Evolutionary conservation across 1,139 yeast species (phyloP).

Genomic region (Zygosaccharomyces sapae): DNA sequence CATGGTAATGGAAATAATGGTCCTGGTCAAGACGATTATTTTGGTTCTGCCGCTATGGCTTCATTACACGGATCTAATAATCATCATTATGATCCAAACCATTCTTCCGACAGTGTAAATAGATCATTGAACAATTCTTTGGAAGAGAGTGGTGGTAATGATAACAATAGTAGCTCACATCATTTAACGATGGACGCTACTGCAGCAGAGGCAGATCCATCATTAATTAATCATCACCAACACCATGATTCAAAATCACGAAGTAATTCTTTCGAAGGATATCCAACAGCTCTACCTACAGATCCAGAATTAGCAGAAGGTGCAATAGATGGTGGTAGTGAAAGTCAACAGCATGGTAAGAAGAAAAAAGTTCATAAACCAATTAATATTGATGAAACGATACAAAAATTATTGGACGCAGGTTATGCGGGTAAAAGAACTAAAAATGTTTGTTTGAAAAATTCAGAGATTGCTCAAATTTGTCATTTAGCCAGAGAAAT

Average conservation of each 20-base stretch:
- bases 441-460: slow-evolving; percentile 80
- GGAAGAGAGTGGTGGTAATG: not conserved
- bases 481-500: slow-evolving; percentile 87
- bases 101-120: slow-evolving; percentile 2
- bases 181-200: slow-evolving; percentile 2
- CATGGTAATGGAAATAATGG: slow-evolving; percentile 10
- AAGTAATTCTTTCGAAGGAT: slow-evolving; percentile 12
- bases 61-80: not conserved
- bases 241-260: slow-evolving; percentile 6
- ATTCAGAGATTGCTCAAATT: slow-evolving; percentile 77
- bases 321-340: slow-evolving; percentile 10
- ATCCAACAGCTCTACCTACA: slow-evolving; percentile 16
- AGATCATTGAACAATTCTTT: not conserved
- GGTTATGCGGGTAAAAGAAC: slow-evolving; percentile 96
- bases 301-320: slow-evolving; percentile 18
- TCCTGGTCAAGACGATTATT: slow-evolving; percentile 20
- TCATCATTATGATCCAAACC: slow-evolving; percentile 1
- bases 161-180: not conserved
- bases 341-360: slow-evolving; percentile 15
- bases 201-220: slow-evolving; percentile 3
- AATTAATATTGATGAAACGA: slow-evolving; percentile 79
- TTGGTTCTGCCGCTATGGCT: slow-evolving; percentile 9
- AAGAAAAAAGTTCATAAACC: slow-evolving; percentile 38
- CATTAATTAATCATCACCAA: not conserved
- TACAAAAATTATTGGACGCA: slow-evolving; percentile 85